A percentile compares a stretch with the other conserved stretches of the same genome.
Conservation (phyloP, 2,329 filamentous ascomycete species). For the Didymella sp. region DNA sequence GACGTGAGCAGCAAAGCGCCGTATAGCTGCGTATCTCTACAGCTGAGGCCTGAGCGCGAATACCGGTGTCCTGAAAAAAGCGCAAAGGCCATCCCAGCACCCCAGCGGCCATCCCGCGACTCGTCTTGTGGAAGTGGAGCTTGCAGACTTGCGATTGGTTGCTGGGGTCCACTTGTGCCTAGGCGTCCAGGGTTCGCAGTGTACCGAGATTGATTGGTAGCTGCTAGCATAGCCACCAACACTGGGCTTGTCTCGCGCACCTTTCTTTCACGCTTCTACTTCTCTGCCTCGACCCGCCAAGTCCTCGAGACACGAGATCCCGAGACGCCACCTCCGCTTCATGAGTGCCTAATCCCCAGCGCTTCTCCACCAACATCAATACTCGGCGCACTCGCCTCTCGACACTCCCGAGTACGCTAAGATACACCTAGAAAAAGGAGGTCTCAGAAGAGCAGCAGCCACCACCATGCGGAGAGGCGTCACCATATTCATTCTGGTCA, state of each 20-base stretch:
- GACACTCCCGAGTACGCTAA: slow-evolving; percentile 1
- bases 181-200: slow-evolving; percentile 3
- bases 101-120: slow-evolving; percentile 3
- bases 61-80: slow-evolving; percentile 1
- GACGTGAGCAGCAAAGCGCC: neutral
- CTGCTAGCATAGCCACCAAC: slow-evolving; percentile 18
- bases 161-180: neutral
- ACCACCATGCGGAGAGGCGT: slow-evolving; percentile 66
- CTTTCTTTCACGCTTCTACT: slow-evolving; percentile 26
- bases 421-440: slow-evolving; percentile 33
- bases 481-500: slow-evolving; percentile 69
- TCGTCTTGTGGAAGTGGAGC: slow-evolving; percentile 20
- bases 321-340: slow-evolving; percentile 12
- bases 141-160: slow-evolving; percentile 9
- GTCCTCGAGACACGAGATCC: slow-evolving; percentile 19
- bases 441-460: slow-evolving; percentile 13
- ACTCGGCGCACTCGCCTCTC: slow-evolving; percentile 8
- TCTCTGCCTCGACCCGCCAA: slow-evolving; percentile 23
- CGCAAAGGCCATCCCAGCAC: neutral
- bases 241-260: slow-evolving; percentile 17
- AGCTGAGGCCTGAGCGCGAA: slow-evolving; percentile 5
- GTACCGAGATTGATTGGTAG: slow-evolving; percentile 29
- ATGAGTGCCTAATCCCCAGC: slow-evolving; percentile 22
- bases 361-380: slow-evolving; percentile 12
- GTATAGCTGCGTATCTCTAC: slow-evolving; percentile 5